Base-by-base conservation (phyloP, 495 filamentous ascomycete genomes). In the Penicillium soppii region DNA sequence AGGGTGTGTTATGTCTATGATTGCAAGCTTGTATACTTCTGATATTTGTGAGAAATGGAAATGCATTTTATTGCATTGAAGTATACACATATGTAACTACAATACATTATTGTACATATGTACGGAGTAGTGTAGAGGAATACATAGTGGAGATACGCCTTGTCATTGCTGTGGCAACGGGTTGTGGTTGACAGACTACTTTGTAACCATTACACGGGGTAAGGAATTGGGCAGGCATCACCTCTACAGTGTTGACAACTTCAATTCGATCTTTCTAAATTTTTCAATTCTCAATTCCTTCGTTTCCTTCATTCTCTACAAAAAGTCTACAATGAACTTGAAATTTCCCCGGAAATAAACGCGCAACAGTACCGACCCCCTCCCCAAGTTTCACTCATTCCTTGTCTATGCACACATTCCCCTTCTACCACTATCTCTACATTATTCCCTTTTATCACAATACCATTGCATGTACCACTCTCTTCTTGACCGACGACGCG, bases 381-480 rank as follows among this genome's bases (percentile, higher is more conserved):
- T 7, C 40, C 50, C 54, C n/a, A n/a, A n/a, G 5, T 52, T 57
- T 50, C 54, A 36, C 33, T 62, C 57, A 26, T 48, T 56, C 25
- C 22, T 26, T 46, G 13, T 27, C 39, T 43, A 40, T 52, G 45
- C 27, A 48, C 32, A 35, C 38, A 42, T 43, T 54, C 46, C 38
- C 30, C n/a, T 48, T 33, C 22, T 19, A 21, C 33, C n/a, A n/a
- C n/a, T n/a, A n/a, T n/a, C n/a, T 41, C 19, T 23, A 17, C 19
- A 26, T 46, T 47, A 40, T 20, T 19, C 39, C 19, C 50, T 27
- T 35, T 53, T 50, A 17, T 48, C 32, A 43, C 51, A 55, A 32
- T 40, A 52, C 47, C 38, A 51, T 66, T 72, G 70, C 70, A 75
- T 75, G 74, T 76, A 73, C 69, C 57, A 69, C 58, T 50, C 65